Evolutionary conservation across 495 filamentous ascomycete species (phyloP).

Genomic region (Podospora tetraspora): DNA sequence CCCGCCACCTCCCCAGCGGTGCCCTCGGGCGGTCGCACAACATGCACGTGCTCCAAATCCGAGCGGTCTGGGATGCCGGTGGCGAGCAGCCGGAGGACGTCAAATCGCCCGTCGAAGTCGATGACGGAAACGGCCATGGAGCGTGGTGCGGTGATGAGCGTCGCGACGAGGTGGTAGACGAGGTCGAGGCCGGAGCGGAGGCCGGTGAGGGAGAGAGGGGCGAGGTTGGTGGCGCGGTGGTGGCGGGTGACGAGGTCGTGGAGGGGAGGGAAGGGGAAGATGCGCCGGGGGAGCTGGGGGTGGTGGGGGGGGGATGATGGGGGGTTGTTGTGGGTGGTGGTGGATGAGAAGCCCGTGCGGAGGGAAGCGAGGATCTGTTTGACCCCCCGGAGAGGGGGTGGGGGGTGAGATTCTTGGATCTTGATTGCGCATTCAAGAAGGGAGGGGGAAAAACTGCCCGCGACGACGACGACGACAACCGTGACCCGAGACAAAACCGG

Average conservation of each 20-base stretch:
- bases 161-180: slow-evolving; percentile 58
- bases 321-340: slow-evolving; percentile 5
- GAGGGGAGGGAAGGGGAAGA: slow-evolving; percentile 39
- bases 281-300: not conserved
- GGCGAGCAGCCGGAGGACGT: slow-evolving; percentile 49
- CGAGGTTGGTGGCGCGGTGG: slow-evolving; percentile 33
- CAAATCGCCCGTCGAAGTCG: slow-evolving; percentile 65
- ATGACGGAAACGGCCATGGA: slow-evolving; percentile 60
- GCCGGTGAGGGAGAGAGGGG: slow-evolving; percentile 42
- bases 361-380: slow-evolving; percentile 46
- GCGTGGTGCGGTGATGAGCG: slow-evolving; percentile 51
- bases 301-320: slow-evolving; percentile 23
- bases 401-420: too few species aligned
- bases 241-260: slow-evolving; percentile 37
- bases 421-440: too few species aligned
- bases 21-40: slow-evolving; percentile 31
- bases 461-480: too few species aligned
- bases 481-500: too few species aligned
- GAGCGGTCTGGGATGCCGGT: not conserved
- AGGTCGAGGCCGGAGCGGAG: slow-evolving; percentile 52
- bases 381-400: too few species aligned
- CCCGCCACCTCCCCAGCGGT: slow-evolving; percentile 14
- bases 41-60: slow-evolving; percentile 39
- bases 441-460: too few species aligned
- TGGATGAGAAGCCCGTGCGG: slow-evolving; percentile 35